phyloP scores from a whole-genome alignment of 495 filamentous ascomycete species.

The Aspergillus steynii region DNA sequence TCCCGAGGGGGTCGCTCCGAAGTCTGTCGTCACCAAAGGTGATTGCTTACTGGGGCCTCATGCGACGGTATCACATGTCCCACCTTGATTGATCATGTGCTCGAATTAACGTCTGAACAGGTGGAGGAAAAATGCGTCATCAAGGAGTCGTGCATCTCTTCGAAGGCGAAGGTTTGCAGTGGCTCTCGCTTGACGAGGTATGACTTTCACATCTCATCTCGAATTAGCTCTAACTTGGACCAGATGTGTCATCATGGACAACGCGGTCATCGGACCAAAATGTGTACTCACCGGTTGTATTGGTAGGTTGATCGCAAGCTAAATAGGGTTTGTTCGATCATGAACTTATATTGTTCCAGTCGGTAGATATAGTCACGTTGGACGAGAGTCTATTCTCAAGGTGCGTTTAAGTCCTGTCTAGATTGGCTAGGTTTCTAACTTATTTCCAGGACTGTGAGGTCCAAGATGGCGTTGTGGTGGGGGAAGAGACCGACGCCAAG shows the following conservation, averaged over 20 bases:
- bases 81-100: background rate
- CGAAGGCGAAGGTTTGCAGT: slow-evolving; percentile 77
- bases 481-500: slow-evolving; percentile 79
- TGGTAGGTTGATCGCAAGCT: background rate
- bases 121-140: slow-evolving; percentile 81
- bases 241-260: slow-evolving; percentile 79
- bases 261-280: slow-evolving; percentile 74
- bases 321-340: background rate
- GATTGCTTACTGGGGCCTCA: slow-evolving; percentile 84
- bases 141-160: slow-evolving; percentile 84
- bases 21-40: slow-evolving; percentile 69
- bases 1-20: slow-evolving; percentile 70
- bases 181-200: slow-evolving; percentile 76
- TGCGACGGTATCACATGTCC: slow-evolving; percentile 48
- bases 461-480: slow-evolving; percentile 78
- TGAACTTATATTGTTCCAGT: slow-evolving; percentile 28
- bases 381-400: slow-evolving; percentile 72
- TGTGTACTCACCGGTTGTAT: slow-evolving; percentile 80
- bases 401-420: background rate
- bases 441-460: slow-evolving; percentile 70
- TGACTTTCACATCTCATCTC: background rate
- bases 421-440: background rate
- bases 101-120: background rate
- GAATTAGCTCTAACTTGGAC: background rate
- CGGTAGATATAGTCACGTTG: slow-evolving; percentile 72